Evolutionary conservation across 805 yeast genomes (phyloP).

Genomic region (Zygoascus biomembranicola): DNA sequence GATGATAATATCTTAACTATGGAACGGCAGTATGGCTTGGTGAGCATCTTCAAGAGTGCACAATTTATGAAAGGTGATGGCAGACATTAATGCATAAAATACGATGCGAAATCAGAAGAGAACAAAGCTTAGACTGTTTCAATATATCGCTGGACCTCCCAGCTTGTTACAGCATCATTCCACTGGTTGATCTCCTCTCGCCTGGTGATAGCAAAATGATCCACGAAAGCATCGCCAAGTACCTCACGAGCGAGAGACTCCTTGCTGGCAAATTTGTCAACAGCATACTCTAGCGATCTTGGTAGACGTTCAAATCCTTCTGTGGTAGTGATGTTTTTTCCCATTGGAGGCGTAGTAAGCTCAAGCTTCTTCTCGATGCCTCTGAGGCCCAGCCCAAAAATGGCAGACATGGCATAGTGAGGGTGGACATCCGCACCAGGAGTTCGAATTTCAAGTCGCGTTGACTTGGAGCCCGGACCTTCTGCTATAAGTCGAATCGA

Average conservation of each 20-base stretch:
- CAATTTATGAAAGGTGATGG: too few relatives aligned
- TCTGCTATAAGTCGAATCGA: constrained; percentile 27
- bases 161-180: constrained; percentile 28
- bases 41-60: too few relatives aligned
- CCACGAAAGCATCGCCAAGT: constrained; percentile 31
- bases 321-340: constrained; percentile 13
- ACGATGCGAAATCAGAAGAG: too few relatives aligned
- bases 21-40: not conserved
- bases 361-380: constrained; percentile 23
- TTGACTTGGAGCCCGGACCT: constrained; percentile 20
- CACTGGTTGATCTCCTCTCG: constrained; percentile 23
- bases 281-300: constrained; percentile 20
- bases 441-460: constrained; percentile 28
- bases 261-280: constrained; percentile 19
- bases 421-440: constrained; percentile 31
- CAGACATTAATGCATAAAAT: too few relatives aligned
- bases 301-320: constrained; percentile 22
- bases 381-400: constrained; percentile 25
- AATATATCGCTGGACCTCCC: constrained; percentile 28
- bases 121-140: constrained; percentile 21
- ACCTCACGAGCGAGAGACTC: constrained; percentile 27
- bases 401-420: constrained; percentile 29
- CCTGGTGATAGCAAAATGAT: constrained; percentile 27
- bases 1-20: not conserved
- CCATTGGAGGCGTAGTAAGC: constrained; percentile 25